A percentile compares a stretch with the other conserved stretches of the same genome.
These are phyloP conservation scores for Clonostachys sp. DNA, from an alignment of 2,329 filamentous ascomycete genomes.

Conservation along the genomic window DNA sequence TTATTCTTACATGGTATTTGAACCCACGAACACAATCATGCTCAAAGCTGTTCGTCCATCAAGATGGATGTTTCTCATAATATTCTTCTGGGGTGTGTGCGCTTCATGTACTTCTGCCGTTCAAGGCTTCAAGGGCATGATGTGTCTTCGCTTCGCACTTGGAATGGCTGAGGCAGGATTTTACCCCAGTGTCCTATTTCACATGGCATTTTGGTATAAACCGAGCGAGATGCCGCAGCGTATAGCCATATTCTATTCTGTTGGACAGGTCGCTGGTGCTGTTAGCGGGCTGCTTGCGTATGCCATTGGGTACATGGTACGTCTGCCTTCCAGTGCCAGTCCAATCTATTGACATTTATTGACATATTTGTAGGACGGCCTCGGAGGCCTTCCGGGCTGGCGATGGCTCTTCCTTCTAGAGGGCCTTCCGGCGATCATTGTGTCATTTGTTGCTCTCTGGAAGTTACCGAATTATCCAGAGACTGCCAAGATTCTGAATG, in stretches of 20 bases:
- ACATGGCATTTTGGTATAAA: constrained; percentile 23
- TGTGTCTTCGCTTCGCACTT: constrained; percentile 16
- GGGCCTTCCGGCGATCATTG: constrained; percentile 14
- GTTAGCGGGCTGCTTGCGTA: constrained; percentile 18
- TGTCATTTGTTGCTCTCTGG: constrained; percentile 30
- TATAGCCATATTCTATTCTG: constrained; percentile 23
- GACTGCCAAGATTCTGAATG: constrained; percentile 12
- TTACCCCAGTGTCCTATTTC: constrained; percentile 19
- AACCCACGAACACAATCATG: constrained; percentile 13
- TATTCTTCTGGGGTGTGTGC: constrained; percentile 15
- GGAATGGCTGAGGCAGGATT: constrained; percentile 19
- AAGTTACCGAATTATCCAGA: constrained; percentile 16
- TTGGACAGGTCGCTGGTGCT: constrained; percentile 22
- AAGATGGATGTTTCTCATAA: constrained; percentile 16
- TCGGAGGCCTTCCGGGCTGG: constrained; percentile 13
- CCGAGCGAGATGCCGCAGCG: constrained; percentile 19
- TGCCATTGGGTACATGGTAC: constrained; percentile 15
- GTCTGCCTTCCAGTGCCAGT: neutral
- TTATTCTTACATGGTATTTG: constrained; percentile 16
- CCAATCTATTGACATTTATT: neutral
- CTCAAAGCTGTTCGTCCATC: constrained; percentile 12
- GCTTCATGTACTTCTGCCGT: constrained; percentile 14
- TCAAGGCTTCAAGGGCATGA: constrained; percentile 13
- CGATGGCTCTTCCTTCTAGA: constrained; percentile 19
- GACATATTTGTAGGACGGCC: constrained; percentile 5